Evolutionary conservation across 768 basidiomycete genomes (phyloP).

Genomic region (Lenzites betulinus): DNA sequence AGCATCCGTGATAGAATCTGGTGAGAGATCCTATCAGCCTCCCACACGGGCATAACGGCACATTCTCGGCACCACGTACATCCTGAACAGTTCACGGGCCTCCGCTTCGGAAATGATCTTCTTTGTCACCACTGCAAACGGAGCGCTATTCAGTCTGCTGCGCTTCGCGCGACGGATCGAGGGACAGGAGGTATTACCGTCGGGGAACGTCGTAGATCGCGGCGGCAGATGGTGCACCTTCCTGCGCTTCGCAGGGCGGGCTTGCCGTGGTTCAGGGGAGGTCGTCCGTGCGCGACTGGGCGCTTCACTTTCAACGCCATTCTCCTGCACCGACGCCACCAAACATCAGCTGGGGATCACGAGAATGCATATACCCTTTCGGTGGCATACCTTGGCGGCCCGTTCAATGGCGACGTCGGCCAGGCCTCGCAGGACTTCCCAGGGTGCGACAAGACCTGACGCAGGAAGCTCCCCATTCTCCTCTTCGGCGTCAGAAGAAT

Average conservation of each 20-base stretch:
- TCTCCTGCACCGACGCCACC: slow-evolving; percentile 51
- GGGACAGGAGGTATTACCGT: slow-evolving; percentile 50
- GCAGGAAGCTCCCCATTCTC: slow-evolving; percentile 83
- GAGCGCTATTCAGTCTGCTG: slow-evolving; percentile 7
- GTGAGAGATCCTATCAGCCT: slow-evolving; percentile 15
- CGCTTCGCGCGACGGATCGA: slow-evolving; percentile 5
- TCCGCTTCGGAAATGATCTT: slow-evolving; percentile 79
- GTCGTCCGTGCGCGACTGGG: slow-evolving; percentile 75
- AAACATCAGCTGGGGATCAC: slow-evolving; percentile 8
- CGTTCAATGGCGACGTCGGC: slow-evolving; percentile 82
- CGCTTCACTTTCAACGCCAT: slow-evolving; percentile 74
- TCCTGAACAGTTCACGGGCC: slow-evolving; percentile 82
- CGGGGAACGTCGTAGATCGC: slow-evolving; percentile 68
- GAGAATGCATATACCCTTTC: not conserved
- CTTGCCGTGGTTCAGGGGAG: slow-evolving; percentile 64
- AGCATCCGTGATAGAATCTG: slow-evolving; percentile 93
- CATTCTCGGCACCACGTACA: slow-evolving; percentile 49
- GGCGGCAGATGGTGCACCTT: slow-evolving; percentile 66
- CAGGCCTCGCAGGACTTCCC: slow-evolving; percentile 80
- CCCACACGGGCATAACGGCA: slow-evolving; percentile 12
- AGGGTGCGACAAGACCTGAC: slow-evolving; percentile 80
- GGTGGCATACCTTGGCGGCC: slow-evolving; percentile 64
- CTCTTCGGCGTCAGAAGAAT: slow-evolving; percentile 85
- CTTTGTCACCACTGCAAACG: slow-evolving; percentile 73
- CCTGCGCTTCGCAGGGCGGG: slow-evolving; percentile 68